Conservation (phyloP, 192 early-diverging fungal genomes). For the Podochytrium sp. region DNA sequence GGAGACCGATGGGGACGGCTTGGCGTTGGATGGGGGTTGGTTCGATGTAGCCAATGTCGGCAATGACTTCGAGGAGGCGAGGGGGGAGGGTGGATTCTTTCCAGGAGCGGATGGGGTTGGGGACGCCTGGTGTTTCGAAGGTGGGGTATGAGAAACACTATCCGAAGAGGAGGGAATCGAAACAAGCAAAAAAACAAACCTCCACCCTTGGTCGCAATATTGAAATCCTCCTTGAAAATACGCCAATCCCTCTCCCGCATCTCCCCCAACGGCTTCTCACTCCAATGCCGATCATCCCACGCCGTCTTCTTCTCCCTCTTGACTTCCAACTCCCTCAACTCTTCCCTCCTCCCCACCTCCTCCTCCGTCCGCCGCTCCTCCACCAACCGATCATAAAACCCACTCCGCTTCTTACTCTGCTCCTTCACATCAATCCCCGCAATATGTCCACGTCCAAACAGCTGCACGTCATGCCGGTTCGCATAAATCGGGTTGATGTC, state of each 20-base stretch:
- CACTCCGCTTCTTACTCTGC: constrained; percentile 64
- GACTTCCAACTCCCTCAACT: constrained; percentile 63
- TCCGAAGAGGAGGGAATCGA: too few species aligned
- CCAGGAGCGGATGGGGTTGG: constrained; percentile 90
- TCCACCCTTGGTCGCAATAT: constrained; percentile 93
- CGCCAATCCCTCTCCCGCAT: constrained; percentile 99
- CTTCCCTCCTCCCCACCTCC: constrained; percentile 57
- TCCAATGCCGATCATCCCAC: constrained; percentile 95
- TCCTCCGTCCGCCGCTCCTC: constrained; percentile 56
- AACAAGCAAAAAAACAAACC: constrained; percentile 31
- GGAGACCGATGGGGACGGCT: constrained; percentile 93
- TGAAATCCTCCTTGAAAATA: constrained; percentile 98
- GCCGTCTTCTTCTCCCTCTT: constrained; percentile 69
- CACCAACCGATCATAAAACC: constrained; percentile 72
- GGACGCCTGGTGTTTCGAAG: constrained; percentile 68
- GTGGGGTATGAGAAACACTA: too few species aligned
- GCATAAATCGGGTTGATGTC: constrained; percentile 92
- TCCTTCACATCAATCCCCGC: constrained; percentile 85
- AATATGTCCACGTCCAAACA: constrained; percentile 89
- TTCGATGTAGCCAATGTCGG: constrained; percentile 85
- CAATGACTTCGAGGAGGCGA: constrained; percentile 75
- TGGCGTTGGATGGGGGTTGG: constrained; percentile 98
- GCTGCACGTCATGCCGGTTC: constrained; percentile 59
- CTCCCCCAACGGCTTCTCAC: constrained; percentile 82
- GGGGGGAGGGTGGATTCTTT: constrained; percentile 75